phyloP scores from a whole-genome alignment of 2,329 filamentous ascomycete species.

The Stagonosporopsis rhizophila region DNA sequence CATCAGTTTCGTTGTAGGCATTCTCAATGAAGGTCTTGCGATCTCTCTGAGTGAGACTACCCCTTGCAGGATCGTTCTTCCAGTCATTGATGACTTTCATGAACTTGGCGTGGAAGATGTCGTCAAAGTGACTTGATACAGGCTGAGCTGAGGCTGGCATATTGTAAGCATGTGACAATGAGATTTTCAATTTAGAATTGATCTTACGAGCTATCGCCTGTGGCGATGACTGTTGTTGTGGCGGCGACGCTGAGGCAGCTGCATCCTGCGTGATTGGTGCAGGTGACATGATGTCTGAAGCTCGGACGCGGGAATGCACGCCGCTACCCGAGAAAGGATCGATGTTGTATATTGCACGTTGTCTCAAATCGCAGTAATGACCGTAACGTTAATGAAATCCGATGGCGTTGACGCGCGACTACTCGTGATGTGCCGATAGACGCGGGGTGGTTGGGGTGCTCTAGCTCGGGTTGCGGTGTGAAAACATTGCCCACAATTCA shows the following conservation, averaged over 20 bases:
- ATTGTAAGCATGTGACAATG: constrained; percentile 10
- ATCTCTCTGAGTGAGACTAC: constrained; percentile 40
- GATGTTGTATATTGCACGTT: constrained; percentile 12
- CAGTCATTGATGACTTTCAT: constrained; percentile 44
- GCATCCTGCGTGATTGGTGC: constrained; percentile 36
- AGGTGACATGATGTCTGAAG: constrained; percentile 43
- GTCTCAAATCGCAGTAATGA: constrained; percentile 10
- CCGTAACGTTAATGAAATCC: constrained; percentile 27
- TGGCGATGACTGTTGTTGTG: constrained; percentile 25
- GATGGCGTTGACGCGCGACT: constrained; percentile 34
- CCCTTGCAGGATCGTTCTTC: constrained; percentile 39
- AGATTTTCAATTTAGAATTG: neutral
- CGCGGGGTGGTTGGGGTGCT: constrained; percentile 35
- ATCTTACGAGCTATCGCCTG: constrained; percentile 18
- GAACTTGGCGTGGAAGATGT: constrained; percentile 46
- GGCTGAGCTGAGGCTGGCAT: constrained; percentile 24
- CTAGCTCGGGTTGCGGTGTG: constrained; percentile 40
- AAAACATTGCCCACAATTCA: constrained; percentile 48
- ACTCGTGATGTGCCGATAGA: constrained; percentile 20
- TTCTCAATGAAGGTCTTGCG: constrained; percentile 44
- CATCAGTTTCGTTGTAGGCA: constrained; percentile 41
- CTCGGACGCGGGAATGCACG: constrained; percentile 33
- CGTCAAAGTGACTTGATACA: constrained; percentile 40
- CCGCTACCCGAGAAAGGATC: constrained; percentile 30
- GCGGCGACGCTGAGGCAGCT: constrained; percentile 30